Conservation (phyloP, 2,329 filamentous ascomycete genomes). For the Bipolaris zeicola region DNA sequence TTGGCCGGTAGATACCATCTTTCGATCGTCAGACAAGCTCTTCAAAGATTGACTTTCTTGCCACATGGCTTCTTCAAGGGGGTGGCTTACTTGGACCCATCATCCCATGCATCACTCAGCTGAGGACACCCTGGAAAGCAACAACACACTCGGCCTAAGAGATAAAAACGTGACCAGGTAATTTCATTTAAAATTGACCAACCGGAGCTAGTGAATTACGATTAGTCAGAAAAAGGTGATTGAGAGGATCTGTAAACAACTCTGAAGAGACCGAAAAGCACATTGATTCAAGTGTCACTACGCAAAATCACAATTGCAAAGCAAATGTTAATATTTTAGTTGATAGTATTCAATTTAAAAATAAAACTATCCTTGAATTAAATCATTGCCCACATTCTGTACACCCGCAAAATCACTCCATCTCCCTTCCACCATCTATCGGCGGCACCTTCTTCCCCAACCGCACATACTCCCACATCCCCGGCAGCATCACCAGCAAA, state of each 20-base stretch:
- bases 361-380: too few relatives aligned
- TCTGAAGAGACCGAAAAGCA: too few relatives aligned
- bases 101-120: not conserved
- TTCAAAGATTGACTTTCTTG: not conserved
- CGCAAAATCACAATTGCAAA: too few relatives aligned
- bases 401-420: too few relatives aligned
- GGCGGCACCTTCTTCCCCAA: constrained; percentile 3
- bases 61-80: not conserved
- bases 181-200: not conserved
- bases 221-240: too few relatives aligned
- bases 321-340: too few relatives aligned
- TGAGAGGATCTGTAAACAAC: too few relatives aligned
- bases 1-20: not conserved
- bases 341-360: too few relatives aligned
- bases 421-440: not conserved
- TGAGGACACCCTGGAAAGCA: not conserved
- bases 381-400: too few relatives aligned
- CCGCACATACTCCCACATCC: constrained; percentile 9
- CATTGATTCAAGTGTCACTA: too few relatives aligned
- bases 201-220: too few relatives aligned
- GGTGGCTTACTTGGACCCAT: not conserved
- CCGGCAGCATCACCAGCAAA: not conserved
- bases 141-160: not conserved
- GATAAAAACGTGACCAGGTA: not conserved
- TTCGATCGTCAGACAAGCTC: not conserved